Conservation (phyloP, 2,329 filamentous ascomycete genomes). For the Emericellopsis cladophorae region DNA sequence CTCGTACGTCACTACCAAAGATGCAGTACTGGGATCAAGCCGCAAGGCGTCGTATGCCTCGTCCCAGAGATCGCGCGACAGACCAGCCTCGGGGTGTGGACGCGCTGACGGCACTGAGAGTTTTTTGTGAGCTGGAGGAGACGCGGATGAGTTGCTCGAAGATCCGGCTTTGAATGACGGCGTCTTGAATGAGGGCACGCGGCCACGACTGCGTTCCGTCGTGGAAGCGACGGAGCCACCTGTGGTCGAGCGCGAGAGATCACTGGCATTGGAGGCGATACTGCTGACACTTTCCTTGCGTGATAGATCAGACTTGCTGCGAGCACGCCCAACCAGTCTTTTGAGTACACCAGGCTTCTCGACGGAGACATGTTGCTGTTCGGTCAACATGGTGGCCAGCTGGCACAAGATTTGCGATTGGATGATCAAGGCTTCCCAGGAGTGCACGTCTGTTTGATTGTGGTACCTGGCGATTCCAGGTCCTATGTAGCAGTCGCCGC, state of each 20-base stretch:
- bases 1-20: constrained; percentile 21
- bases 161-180: background rate
- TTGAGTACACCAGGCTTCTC: background rate
- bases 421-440: background rate
- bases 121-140: background rate
- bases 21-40: constrained; percentile 12
- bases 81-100: constrained; percentile 5
- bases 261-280: background rate
- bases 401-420: background rate
- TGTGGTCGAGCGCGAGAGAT: background rate
- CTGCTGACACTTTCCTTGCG: background rate
- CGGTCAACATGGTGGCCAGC: too few relatives aligned
- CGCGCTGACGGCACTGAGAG: background rate
- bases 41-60: constrained; percentile 19
- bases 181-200: background rate
- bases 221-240: background rate
- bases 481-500: too few relatives aligned
- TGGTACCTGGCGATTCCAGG: background rate
- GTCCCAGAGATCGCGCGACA: constrained; percentile 19
- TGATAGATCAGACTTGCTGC: background rate
- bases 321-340: background rate
- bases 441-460: background rate
- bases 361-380: background rate
- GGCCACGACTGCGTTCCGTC: background rate
- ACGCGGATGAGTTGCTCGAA: background rate